Evolutionary conservation across 2,329 filamentous ascomycete species (phyloP).

Genomic region (Trichoderma sp.): DNA sequence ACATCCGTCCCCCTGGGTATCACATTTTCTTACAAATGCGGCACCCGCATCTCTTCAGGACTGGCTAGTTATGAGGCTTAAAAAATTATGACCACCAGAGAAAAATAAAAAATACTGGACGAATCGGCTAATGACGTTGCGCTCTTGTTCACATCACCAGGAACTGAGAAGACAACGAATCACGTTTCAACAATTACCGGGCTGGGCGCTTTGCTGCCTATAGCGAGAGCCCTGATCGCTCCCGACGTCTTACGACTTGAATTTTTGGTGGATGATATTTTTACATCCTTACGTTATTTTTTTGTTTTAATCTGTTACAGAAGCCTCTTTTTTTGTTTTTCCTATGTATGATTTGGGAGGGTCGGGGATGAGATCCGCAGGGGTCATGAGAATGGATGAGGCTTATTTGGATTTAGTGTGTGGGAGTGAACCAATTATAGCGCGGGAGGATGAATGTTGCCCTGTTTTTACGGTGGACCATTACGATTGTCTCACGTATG

Average conservation of each 20-base stretch:
- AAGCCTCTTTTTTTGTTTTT: background rate
- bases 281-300: background rate
- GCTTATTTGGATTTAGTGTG: background rate
- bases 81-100: background rate
- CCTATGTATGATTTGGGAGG: background rate
- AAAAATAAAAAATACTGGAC: background rate
- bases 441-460: background rate
- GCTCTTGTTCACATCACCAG: conserved; percentile 9
- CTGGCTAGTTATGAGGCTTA: conserved; percentile 16
- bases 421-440: background rate
- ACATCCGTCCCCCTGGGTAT: background rate
- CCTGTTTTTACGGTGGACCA: background rate
- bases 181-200: background rate
- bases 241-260: background rate
- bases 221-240: background rate
- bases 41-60: conserved; percentile 19
- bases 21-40: conserved; percentile 18
- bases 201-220: background rate
- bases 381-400: background rate
- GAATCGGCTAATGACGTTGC: conserved; percentile 13
- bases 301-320: background rate
- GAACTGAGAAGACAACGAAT: conserved; percentile 13
- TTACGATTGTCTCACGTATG: background rate
- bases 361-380: background rate
- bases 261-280: background rate